Percentiles rank a stretch among this genome's conserved stretches.
Conservation (phyloP, 2,329 filamentous ascomycete genomes). For the Aspergillus novofumigatus region DNA sequence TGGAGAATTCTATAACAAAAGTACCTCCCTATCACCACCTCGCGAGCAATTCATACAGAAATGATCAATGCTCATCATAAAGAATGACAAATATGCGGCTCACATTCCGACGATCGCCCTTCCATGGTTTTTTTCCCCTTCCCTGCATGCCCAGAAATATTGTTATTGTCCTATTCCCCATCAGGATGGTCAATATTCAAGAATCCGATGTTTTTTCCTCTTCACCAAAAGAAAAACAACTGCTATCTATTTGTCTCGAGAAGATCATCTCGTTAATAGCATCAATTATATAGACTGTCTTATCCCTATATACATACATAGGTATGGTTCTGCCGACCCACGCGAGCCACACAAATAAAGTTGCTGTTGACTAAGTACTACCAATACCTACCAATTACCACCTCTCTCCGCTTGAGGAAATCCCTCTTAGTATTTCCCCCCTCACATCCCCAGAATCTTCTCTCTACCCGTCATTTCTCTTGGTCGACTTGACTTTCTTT, state of each 20-base stretch:
- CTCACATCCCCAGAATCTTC: neutral
- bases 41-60: neutral
- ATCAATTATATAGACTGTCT: neutral
- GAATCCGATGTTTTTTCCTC: no score
- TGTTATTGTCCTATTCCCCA: neutral
- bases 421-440: neutral
- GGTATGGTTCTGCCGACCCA: neutral
- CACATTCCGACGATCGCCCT: neutral
- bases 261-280: neutral
- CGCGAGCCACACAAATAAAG: neutral
- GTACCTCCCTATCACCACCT: no score
- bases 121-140: neutral
- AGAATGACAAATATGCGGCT: neutral
- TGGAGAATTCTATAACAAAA: no score
- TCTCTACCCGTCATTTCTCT: neutral
- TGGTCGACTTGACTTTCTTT: conserved; percentile 2
- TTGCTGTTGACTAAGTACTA: neutral
- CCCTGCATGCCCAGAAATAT: neutral
- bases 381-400: neutral
- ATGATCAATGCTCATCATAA: neutral
- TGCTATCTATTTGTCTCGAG: no score
- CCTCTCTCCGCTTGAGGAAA: neutral
- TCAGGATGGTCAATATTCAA: neutral
- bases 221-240: no score
- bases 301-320: neutral